Evolutionary conservation across 1,139 yeast genomes (phyloP), one percentile per base, ranked within the genome.

Genomic region (Debaryomyces singareniensis): DNA sequence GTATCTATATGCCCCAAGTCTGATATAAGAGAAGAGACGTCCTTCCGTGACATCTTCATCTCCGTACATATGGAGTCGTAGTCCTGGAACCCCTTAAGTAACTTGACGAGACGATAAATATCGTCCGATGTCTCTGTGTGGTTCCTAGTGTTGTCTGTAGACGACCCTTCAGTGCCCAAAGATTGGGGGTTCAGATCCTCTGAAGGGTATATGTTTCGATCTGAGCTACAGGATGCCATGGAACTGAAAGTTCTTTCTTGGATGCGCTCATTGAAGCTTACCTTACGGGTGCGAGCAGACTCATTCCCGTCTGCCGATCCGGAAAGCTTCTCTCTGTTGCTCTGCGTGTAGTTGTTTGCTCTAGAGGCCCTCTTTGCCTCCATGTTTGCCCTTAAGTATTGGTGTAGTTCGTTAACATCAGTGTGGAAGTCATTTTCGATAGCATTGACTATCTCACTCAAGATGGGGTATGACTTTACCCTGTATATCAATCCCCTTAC

Each of bases 401-500:
- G 53, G 9, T 61, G 42, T 15, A 63, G 35, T 13, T 45, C 45
- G 20, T 57, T 58, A 13, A 59, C 48, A 29, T 57, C 58, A 21
- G 47, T 54, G 24, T 53, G 56, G 7, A n/a, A 18, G 18, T 51
- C 48, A 29, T 47, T 47, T 37, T 59, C 69, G 9, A 59, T 58
- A 16, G 62, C 59, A 34, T 55, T 55, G 10, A 55, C 55, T 10
- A 61, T 49, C 21, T 57, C 58, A 36, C 54, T 62, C 37, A 68
- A 53, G 2, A 86, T 59, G 0, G 97, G 96, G 47, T 76, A 85
- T 9, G 86, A 65, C 36, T 83, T 72, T 1, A 87, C 84, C 30
- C 97, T 59, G 51, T 87, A 87, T 12, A 93, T 79, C 5, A 93
- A 52, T 1, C 94, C 87, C 38, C 86, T 72, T 23, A 86, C 62